phyloP scores from a whole-genome alignment of 768 basidiomycete species.

The Kwoniella heveanensis region DNA sequence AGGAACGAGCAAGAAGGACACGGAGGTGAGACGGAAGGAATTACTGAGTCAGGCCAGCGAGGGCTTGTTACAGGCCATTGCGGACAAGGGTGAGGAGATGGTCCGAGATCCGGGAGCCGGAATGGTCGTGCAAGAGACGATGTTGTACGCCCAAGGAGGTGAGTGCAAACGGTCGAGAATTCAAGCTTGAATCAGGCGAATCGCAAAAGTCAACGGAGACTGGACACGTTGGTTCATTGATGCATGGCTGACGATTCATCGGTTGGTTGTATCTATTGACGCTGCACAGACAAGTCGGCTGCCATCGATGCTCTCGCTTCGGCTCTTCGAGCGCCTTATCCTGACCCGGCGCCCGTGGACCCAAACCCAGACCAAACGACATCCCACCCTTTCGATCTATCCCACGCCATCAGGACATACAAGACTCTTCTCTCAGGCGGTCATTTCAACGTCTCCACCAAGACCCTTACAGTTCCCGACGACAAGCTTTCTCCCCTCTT shows the following conservation, averaged over 20 bases:
- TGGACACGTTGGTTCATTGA: too few relatives aligned
- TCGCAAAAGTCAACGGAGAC: too few relatives aligned
- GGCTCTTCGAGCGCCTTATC: constrained; percentile 60
- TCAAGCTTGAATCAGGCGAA: not conserved
- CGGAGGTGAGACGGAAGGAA: constrained; percentile 67
- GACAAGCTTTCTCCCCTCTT: constrained; percentile 32
- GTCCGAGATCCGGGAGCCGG: constrained; percentile 78
- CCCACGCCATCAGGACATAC: constrained; percentile 80
- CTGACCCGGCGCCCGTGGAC: constrained; percentile 61
- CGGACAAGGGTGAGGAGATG: constrained; percentile 65
- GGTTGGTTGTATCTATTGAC: not conserved
- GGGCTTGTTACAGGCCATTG: constrained; percentile 71
- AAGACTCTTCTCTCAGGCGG: constrained; percentile 89
- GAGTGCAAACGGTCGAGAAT: constrained; percentile 45
- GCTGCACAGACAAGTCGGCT: constrained; percentile 68
- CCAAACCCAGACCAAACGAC: constrained; percentile 31
- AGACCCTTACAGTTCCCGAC: constrained; percentile 60
- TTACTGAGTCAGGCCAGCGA: constrained; percentile 73
- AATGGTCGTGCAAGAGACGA: constrained; percentile 74
- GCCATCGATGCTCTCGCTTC: constrained; percentile 67
- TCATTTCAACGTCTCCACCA: constrained; percentile 71
- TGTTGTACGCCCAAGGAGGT: constrained; percentile 87
- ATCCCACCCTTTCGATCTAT: constrained; percentile 75
- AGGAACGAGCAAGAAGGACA: constrained; percentile 80
- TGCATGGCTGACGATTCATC: not conserved